phyloP scores from a whole-genome alignment of 345 rosid species.

The Moricandia arvensis region DNA sequence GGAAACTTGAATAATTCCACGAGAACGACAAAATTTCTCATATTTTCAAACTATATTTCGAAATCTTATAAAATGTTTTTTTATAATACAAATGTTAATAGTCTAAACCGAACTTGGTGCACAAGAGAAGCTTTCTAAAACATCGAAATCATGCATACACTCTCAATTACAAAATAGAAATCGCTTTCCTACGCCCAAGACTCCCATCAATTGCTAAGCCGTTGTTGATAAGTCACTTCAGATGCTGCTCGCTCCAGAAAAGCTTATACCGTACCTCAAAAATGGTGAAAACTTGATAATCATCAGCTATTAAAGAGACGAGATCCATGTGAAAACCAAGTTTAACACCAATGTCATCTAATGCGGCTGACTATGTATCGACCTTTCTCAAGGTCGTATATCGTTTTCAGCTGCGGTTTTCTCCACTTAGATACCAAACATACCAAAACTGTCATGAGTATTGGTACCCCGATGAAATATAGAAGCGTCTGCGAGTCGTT shows the following conservation, averaged over 20 bases:
- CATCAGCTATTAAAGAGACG: slow-evolving; percentile 9
- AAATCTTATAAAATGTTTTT: not conserved
- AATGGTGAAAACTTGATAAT: slow-evolving; percentile 1
- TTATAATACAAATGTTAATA: slow-evolving; percentile 7
- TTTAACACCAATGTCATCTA: slow-evolving; percentile 39
- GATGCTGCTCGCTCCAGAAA: not conserved
- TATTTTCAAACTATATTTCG: not conserved
- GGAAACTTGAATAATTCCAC: slow-evolving; percentile 3
- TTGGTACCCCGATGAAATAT: slow-evolving; percentile 47
- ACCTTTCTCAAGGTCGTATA: slow-evolving; percentile 91
- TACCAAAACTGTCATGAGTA: slow-evolving; percentile 48
- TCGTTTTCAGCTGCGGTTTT: slow-evolving; percentile 76
- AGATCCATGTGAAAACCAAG: not conserved
- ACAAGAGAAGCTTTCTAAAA: slow-evolving; percentile 12
- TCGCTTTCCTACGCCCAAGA: not conserved
- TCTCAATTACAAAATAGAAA: not conserved
- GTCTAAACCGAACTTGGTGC: slow-evolving; percentile 16
- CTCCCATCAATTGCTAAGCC: slow-evolving; percentile 6
- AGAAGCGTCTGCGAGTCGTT: slow-evolving; percentile 50
- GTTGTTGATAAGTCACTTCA: slow-evolving; percentile 11
- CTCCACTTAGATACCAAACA: slow-evolving; percentile 71
- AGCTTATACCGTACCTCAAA: not conserved
- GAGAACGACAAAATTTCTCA: not conserved
- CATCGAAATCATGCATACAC: not conserved
- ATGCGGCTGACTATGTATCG: slow-evolving; percentile 72